A percentile compares a stretch with the other conserved stretches of the same genome.
These are phyloP conservation scores for Diaporthe amygdali DNA, from an alignment of 2,329 filamentous ascomycete genomes.

Conservation along the genomic window DNA sequence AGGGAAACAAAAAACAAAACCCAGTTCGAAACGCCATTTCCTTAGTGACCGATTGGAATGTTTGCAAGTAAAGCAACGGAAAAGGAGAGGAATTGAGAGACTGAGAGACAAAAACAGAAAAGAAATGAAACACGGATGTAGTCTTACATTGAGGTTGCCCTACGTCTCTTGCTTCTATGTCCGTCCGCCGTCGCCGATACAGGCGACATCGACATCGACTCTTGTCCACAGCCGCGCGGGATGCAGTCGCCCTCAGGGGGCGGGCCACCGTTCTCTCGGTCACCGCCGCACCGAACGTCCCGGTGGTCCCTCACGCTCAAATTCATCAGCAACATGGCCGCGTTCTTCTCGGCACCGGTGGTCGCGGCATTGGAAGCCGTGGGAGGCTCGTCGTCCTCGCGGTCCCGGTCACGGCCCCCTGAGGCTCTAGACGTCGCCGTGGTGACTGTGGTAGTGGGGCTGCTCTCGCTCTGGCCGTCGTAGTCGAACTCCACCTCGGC, in stretches of 20 bases:
- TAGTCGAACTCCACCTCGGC: constrained; percentile 30
- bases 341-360: constrained; percentile 47
- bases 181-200: constrained; percentile 18
- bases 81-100: not conserved
- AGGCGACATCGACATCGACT: constrained; percentile 29
- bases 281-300: constrained; percentile 14
- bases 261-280: constrained; percentile 18
- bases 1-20: not conserved
- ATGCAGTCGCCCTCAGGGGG: constrained; percentile 17
- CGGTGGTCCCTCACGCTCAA: constrained; percentile 46
- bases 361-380: not conserved
- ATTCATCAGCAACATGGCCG: constrained; percentile 53
- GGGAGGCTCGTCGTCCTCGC: not conserved
- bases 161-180: constrained; percentile 44
- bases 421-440: constrained; percentile 3
- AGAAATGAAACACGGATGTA: not conserved
- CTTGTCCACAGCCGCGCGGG: constrained; percentile 17
- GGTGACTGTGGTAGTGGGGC: constrained; percentile 24
- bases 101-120: not conserved
- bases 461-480: constrained; percentile 28
- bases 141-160: constrained; percentile 45
- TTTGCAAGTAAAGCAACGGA: too few species aligned
- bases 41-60: not conserved
- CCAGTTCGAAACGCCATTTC: constrained; percentile 14
- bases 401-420: not conserved